Evolutionary conservation across 2,329 filamentous ascomycete genomes (phyloP).

Genomic region (Fusarium musae): DNA sequence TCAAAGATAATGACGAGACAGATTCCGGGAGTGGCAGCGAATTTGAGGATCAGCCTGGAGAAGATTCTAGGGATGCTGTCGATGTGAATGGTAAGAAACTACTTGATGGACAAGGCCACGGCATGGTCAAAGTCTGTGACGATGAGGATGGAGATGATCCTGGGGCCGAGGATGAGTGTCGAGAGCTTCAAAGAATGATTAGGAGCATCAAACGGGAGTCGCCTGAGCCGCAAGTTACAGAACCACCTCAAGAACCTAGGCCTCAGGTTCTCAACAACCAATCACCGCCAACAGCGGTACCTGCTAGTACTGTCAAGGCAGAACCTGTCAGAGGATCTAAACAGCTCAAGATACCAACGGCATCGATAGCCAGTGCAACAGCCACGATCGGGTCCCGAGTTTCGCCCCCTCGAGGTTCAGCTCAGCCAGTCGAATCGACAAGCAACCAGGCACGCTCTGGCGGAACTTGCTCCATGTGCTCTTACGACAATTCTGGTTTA

Average conservation of each 20-base stretch:
- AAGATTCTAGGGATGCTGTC: slow-evolving; percentile 62
- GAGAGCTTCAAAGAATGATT: slow-evolving; percentile 68
- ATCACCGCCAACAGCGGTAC: neutral
- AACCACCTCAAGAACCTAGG: neutral
- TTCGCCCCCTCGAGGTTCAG: neutral
- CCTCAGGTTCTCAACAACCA: neutral
- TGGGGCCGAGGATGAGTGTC: slow-evolving; percentile 61
- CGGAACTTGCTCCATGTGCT: slow-evolving; percentile 70
- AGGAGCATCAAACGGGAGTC: slow-evolving; percentile 41
- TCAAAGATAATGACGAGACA: slow-evolving; percentile 50
- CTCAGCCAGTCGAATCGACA: neutral
- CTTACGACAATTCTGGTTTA: slow-evolving; percentile 66
- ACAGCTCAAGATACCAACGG: neutral
- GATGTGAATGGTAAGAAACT: slow-evolving; percentile 74
- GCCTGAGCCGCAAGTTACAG: neutral
- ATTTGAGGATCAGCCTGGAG: slow-evolving; percentile 59
- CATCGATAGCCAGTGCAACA: neutral
- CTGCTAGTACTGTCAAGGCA: slow-evolving; percentile 17
- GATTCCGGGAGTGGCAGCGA: slow-evolving; percentile 61
- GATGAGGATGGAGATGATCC: slow-evolving; percentile 69
- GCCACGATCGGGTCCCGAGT: neutral
- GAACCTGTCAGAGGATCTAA: slow-evolving; percentile 7
- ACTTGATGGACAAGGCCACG: slow-evolving; percentile 72
- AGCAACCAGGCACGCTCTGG: neutral
- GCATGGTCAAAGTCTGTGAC: slow-evolving; percentile 79